A percentile compares a stretch with the other conserved stretches of the same genome.
Evolutionary conservation across 1,139 yeast genomes (phyloP).

Genomic region (Debaryomyces singareniensis): DNA sequence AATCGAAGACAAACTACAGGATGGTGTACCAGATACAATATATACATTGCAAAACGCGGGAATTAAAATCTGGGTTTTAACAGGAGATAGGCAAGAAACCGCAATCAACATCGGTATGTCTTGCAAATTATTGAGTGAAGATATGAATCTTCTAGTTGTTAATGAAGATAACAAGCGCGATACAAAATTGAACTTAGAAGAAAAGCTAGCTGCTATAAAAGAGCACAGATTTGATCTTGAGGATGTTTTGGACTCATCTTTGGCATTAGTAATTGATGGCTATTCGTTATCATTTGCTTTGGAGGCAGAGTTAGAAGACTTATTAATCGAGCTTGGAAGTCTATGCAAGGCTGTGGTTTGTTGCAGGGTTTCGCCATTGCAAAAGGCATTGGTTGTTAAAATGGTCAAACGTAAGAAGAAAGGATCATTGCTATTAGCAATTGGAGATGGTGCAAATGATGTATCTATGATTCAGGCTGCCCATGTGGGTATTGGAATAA

Average conservation of each 20-base stretch:
- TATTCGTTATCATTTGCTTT: slow-evolving; percentile 81
- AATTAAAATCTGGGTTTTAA: slow-evolving; percentile 92
- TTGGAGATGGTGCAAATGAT: slow-evolving; percentile 98
- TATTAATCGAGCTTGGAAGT: slow-evolving; percentile 73
- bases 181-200: slow-evolving; percentile 62
- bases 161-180: slow-evolving; percentile 80
- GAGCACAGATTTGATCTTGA: slow-evolving; percentile 66
- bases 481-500: slow-evolving; percentile 96
- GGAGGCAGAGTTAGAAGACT: slow-evolving; percentile 73
- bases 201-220: slow-evolving; percentile 70
- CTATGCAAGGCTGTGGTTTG: slow-evolving; percentile 89
- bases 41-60: slow-evolving; percentile 94
- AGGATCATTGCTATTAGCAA: slow-evolving; percentile 75
- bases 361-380: slow-evolving; percentile 96
- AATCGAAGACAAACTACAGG: slow-evolving; percentile 95
- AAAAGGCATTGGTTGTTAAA: slow-evolving; percentile 92
- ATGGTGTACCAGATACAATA: slow-evolving; percentile 97
- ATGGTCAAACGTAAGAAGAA: slow-evolving; percentile 58
- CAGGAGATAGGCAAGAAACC: slow-evolving; percentile 99
- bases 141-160: slow-evolving; percentile 85
- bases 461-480: slow-evolving; percentile 99
- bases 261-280: slow-evolving; percentile 93
- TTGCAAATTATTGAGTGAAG: slow-evolving; percentile 88
- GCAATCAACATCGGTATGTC: slow-evolving; percentile 99
- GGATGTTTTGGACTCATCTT: slow-evolving; percentile 52